Percentiles rank a stretch among this genome's conserved stretches.
Conservation (phyloP, 257 asterid genomes). For the Eucommia ulmoides region DNA sequence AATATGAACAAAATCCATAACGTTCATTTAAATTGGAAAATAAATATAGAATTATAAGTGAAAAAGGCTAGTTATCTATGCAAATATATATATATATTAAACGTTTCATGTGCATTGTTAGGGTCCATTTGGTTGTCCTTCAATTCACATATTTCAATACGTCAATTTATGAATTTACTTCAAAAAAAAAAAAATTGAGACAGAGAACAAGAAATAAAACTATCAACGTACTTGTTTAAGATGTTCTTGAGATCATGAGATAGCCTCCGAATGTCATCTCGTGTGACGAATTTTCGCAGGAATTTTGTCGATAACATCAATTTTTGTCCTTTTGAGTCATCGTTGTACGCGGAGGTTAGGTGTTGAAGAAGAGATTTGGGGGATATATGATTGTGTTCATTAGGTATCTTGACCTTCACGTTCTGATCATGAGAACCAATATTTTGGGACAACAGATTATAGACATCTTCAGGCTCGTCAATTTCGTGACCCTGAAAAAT, state of each 20-base stretch:
- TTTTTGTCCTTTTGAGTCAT: slow-evolving; percentile 14
- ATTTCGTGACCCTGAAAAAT: slow-evolving; percentile 52
- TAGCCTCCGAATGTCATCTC: slow-evolving; percentile 33
- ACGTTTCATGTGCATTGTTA: not conserved
- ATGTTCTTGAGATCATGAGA: slow-evolving; percentile 44
- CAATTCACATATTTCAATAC: not conserved
- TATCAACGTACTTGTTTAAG: slow-evolving; percentile 48
- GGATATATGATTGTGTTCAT: slow-evolving; percentile 16
- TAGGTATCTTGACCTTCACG: slow-evolving; percentile 12
- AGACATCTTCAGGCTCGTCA: slow-evolving; percentile 38
- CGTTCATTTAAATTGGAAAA: too few species aligned
- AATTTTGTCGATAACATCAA: slow-evolving; percentile 17
- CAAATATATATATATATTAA: too few species aligned
- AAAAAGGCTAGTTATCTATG: not conserved
- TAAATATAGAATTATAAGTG: too few species aligned
- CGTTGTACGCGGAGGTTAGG: slow-evolving; percentile 16
- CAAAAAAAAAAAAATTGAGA: not conserved
- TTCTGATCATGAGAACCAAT: slow-evolving; percentile 14
- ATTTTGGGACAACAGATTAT: slow-evolving; percentile 28
- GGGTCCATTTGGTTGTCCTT: not conserved
- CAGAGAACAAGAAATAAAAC: slow-evolving; percentile 1
- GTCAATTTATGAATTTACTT: not conserved
- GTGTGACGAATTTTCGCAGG: slow-evolving; percentile 19
- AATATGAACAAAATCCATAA: too few species aligned
- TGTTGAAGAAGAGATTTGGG: slow-evolving; percentile 26